These are phyloP conservation scores for Podila epigama DNA, from an alignment of 192 early-diverging fungal species.

Conservation along the genomic window DNA sequence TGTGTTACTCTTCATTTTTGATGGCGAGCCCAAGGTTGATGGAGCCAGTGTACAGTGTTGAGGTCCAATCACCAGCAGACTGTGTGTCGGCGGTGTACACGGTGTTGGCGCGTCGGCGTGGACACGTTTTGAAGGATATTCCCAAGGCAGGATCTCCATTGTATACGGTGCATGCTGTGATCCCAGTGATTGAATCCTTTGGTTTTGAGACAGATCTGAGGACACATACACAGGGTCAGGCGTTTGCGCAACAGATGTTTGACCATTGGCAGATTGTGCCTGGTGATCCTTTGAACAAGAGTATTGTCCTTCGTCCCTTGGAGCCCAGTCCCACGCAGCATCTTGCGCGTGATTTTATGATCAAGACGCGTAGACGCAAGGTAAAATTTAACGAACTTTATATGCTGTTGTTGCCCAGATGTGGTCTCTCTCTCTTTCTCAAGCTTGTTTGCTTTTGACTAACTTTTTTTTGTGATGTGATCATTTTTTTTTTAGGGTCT, in stretches of 20 bases:
- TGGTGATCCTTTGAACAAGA: constrained; percentile 94
- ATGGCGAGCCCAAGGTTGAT: constrained; percentile 95
- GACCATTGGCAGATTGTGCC: constrained; percentile 99
- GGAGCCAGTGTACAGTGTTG: constrained; percentile 97
- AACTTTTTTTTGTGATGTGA: constrained; percentile 1
- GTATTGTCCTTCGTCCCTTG: constrained; percentile 84
- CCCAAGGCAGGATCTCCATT: constrained; percentile 95
- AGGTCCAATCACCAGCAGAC: constrained; percentile 96
- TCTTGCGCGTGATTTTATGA: constrained; percentile 97
- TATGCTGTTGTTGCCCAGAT: no score
- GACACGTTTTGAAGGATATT: constrained; percentile 94
- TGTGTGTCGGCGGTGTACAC: constrained; percentile 96
- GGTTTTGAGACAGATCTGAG: constrained; percentile 98
- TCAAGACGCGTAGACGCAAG: constrained; percentile 97
- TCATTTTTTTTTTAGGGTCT: constrained; percentile 57
- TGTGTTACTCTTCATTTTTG: constrained; percentile 96
- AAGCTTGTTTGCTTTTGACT: neutral
- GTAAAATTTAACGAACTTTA: constrained; percentile 17
- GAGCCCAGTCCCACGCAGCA: constrained; percentile 89
- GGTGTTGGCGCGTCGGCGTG: constrained; percentile 89
- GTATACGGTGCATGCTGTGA: constrained; percentile 90
- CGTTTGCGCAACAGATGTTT: constrained; percentile 98
- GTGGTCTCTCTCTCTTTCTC: neutral
- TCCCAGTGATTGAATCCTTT: constrained; percentile 95
- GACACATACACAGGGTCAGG: constrained; percentile 96